Conservation (phyloP, 2,329 filamentous ascomycete genomes). For the Ophiostoma quercus region DNA sequence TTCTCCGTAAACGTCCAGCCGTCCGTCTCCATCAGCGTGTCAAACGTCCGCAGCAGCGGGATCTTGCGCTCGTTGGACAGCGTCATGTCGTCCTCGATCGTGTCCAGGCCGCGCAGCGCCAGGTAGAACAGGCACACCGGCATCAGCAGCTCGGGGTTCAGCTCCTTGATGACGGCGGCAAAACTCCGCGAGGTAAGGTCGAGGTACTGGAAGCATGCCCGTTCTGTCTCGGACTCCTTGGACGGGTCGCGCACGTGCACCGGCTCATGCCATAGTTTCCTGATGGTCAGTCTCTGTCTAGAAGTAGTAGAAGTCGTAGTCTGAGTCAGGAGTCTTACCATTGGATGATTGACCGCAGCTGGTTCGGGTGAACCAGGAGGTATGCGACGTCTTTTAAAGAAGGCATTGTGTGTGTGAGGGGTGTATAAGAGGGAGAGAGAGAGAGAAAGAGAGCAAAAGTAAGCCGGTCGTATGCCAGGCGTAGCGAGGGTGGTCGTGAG, state of each 20-base stretch:
- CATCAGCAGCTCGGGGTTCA: constrained; percentile 88
- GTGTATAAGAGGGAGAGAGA: not conserved
- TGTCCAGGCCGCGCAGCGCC: constrained; percentile 84
- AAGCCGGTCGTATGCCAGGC: not conserved
- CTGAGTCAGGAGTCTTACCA: constrained; percentile 53
- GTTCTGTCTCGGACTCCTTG: constrained; percentile 68
- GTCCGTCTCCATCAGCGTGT: constrained; percentile 70
- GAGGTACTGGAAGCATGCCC: constrained; percentile 81
- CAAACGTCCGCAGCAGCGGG: constrained; percentile 76
- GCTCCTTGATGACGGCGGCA: constrained; percentile 84
- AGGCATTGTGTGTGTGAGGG: constrained; percentile 45
- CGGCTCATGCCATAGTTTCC: constrained; percentile 95
- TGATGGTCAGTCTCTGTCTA: constrained; percentile 17
- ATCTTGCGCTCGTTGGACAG: constrained; percentile 77
- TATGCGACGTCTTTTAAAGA: constrained; percentile 55
- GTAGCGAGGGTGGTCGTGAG: not conserved
- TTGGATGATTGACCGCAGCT: constrained; percentile 81
- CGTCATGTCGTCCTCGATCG: constrained; percentile 98
- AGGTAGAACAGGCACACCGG: constrained; percentile 89
- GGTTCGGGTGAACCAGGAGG: constrained; percentile 66
- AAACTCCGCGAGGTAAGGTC: constrained; percentile 90
- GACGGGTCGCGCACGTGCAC: constrained; percentile 75
- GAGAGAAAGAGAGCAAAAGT: not conserved
- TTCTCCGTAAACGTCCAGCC: constrained; percentile 89
- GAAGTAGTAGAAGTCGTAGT: not conserved